phyloP scores from a whole-genome alignment of 2,329 filamentous ascomycete genomes.

The Akanthomyces muscarius region DNA sequence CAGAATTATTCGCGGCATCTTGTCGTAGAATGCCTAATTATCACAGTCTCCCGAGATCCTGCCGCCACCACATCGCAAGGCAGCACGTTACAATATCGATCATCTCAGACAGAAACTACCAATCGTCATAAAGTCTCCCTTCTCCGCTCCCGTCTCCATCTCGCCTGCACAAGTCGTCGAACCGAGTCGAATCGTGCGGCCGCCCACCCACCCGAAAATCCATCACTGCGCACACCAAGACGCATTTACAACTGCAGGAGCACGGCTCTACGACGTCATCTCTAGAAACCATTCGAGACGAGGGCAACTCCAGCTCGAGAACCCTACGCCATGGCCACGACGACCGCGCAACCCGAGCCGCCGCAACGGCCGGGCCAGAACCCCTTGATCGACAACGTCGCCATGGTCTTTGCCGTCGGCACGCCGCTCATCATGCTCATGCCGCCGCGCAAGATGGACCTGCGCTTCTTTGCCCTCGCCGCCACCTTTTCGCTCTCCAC shows the following conservation, averaged over 20 bases:
- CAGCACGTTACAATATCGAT: neutral
- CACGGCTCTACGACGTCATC: neutral
- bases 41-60: neutral
- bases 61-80: neutral
- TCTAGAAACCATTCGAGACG: neutral
- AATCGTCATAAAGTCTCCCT: neutral
- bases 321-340: slow-evolving; percentile 1
- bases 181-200: neutral
- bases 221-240: neutral
- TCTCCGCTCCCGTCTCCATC: neutral
- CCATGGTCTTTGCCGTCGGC: slow-evolving; percentile 45
- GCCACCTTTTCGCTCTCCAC: slow-evolving; percentile 49
- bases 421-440: slow-evolving; percentile 46
- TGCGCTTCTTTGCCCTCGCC: slow-evolving; percentile 48
- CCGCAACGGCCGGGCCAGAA: slow-evolving; percentile 30
- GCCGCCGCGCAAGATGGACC: slow-evolving; percentile 48
- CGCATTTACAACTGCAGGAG: neutral
- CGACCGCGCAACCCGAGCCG: slow-evolving; percentile 6
- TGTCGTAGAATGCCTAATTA: neutral
- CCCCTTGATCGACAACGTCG: slow-evolving; percentile 43
- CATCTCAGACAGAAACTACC: too few relatives aligned
- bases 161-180: neutral
- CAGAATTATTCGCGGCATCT: neutral
- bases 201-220: neutral
- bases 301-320: neutral